Conservation (phyloP, 345 rosid species). For the Aegle marmelos region DNA sequence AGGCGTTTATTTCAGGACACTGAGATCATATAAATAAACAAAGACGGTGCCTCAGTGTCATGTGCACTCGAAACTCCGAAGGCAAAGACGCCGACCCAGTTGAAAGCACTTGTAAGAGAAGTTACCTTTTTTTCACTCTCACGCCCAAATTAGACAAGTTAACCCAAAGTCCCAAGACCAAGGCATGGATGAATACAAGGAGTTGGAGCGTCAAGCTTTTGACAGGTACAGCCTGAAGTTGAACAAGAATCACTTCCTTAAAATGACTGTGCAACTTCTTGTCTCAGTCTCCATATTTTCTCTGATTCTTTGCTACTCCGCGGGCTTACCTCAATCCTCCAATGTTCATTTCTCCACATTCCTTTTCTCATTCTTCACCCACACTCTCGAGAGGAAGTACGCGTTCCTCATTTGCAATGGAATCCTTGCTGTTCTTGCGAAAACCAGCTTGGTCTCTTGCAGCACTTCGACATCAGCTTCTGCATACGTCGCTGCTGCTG, state of each 20-base stretch:
- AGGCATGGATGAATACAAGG: conserved; percentile 10
- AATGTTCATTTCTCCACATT: conserved; percentile 33
- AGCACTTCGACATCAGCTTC: conserved; percentile 7
- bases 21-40: neutral
- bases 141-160: neutral
- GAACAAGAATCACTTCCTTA: conserved; percentile 11
- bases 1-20: neutral
- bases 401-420: conserved; percentile 56
- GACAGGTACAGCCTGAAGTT: neutral
- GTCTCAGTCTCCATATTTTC: conserved; percentile 29
- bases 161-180: neutral
- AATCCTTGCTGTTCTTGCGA: conserved; percentile 52
- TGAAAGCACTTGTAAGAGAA: neutral
- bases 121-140: neutral
- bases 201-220: conserved; percentile 3
- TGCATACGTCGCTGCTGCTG: neutral
- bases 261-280: conserved; percentile 21
- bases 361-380: conserved; percentile 35
- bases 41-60: neutral
- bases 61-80: neutral
- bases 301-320: conserved; percentile 32
- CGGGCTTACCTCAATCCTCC: conserved; percentile 32
- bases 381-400: conserved; percentile 44
- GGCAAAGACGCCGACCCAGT: neutral
- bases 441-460: conserved; percentile 7